These are phyloP conservation scores for Cyclocybe aegerita DNA, from an alignment of 768 basidiomycete genomes.

Conservation along the genomic window DNA sequence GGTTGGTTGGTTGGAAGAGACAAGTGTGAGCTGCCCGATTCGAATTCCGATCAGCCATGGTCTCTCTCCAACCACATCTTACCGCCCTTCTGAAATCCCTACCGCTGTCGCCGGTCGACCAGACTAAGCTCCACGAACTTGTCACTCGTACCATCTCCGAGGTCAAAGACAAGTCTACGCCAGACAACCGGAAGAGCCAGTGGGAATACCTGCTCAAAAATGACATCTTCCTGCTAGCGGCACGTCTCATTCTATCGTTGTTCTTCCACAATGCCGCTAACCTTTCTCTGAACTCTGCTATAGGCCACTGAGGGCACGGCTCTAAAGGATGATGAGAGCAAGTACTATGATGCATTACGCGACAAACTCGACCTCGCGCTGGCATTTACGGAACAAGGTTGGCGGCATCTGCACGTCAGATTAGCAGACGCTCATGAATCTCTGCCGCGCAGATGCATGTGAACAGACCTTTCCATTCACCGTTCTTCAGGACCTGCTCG, in stretches of 20 bases:
- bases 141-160: slow-evolving; percentile 46
- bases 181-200: slow-evolving; percentile 64
- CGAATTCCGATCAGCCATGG: slow-evolving; percentile 35
- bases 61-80: slow-evolving; percentile 51
- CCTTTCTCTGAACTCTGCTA: background rate
- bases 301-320: slow-evolving; percentile 72
- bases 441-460: slow-evolving; percentile 59
- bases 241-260: slow-evolving; percentile 32
- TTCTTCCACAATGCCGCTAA: background rate
- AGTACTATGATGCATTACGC: slow-evolving; percentile 62
- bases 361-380: slow-evolving; percentile 72
- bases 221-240: slow-evolving; percentile 72
- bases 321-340: slow-evolving; percentile 45
- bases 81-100: slow-evolving; percentile 51
- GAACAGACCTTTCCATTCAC: slow-evolving; percentile 73
- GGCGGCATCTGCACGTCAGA: slow-evolving; percentile 17
- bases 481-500: slow-evolving; percentile 78
- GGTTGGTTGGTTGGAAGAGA: too few species aligned
- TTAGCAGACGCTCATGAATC: background rate
- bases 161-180: slow-evolving; percentile 38
- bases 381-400: slow-evolving; percentile 76
- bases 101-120: slow-evolving; percentile 49
- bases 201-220: slow-evolving; percentile 77
- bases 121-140: slow-evolving; percentile 45
- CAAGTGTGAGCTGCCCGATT: slow-evolving; percentile 18